Evolutionary conservation across 345 rosid species (phyloP).

Genomic region (Heritiera fomes): DNA sequence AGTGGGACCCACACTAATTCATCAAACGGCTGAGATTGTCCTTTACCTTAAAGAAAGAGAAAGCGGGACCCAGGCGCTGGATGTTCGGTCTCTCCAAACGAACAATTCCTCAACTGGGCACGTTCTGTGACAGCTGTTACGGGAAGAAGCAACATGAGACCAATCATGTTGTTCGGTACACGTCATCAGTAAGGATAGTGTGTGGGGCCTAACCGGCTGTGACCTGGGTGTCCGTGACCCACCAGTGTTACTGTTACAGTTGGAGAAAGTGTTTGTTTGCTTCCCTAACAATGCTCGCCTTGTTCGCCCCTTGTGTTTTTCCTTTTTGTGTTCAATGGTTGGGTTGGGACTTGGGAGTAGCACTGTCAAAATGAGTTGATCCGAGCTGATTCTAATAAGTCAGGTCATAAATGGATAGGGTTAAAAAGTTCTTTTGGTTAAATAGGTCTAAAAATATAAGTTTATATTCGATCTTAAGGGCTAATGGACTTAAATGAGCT

Average conservation of each 20-base stretch:
- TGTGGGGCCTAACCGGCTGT: conserved; percentile 30
- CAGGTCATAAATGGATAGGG: too few species aligned
- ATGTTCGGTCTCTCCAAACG: conserved; percentile 14
- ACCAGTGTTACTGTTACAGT: not conserved
- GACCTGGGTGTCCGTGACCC: conserved; percentile 25
- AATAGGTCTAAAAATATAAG: too few species aligned
- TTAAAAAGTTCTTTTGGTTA: too few species aligned
- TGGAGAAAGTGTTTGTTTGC: not conserved
- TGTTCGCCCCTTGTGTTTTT: too few species aligned
- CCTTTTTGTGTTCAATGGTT: conserved; percentile 48
- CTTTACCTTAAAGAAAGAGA: not conserved
- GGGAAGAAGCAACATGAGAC: conserved; percentile 38
- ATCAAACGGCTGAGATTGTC: conserved; percentile 46
- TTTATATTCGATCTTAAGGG: too few species aligned
- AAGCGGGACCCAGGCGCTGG: conserved; percentile 23
- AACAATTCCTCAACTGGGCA: conserved; percentile 8
- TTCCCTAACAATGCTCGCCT: conserved; percentile 57
- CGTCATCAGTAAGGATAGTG: conserved; percentile 37
- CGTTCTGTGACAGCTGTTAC: conserved; percentile 62
- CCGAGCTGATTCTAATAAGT: too few species aligned
- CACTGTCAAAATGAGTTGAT: too few species aligned
- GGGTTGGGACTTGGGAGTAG: too few species aligned
- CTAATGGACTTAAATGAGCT: too few species aligned
- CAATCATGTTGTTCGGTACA: conserved; percentile 66
- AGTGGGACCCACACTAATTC: conserved; percentile 21